Evolutionary conservation across 139 green algal genomes (phyloP), one percentile per base, ranked within the genome.

Genomic region (Haematococcus lacustris): DNA sequence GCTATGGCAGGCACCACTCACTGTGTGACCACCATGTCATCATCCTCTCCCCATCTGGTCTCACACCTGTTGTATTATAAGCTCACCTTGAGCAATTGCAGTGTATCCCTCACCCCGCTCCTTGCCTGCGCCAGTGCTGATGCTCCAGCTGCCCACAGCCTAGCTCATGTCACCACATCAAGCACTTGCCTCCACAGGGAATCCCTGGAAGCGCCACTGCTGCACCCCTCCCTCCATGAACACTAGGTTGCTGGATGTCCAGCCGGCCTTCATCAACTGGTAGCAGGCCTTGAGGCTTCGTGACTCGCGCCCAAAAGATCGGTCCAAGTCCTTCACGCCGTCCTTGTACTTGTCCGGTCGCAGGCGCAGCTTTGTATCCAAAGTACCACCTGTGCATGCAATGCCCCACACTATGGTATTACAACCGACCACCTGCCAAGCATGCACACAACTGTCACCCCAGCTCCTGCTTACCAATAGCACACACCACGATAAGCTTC

Each of bases 271-370:
- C 66, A 37, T 40, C 26, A 93, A 71, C 74, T 94, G 87, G 65
- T 91, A 90, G 51, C 81, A 88, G 3, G 85, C 90, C 76, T 95
- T 95, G 57, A 95, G 82, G 23, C 78, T 87, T 51, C 90, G 79
- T 5, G 77, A 82, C 78, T 95, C 90, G 1, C 88, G 68, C 5
- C 89, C 89, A 80, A 94, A 95, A 0, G 68, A 50, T 25, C 89
- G 71, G 47, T 95, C 90, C 21, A 82, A 82, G 75, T 94, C 89
- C 17, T 75, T 41, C 41, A 79, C 79, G 67, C 74, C 71, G 30
- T 82, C 76, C 57, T 80, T 79, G 28, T 68, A 76, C 66, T 84
- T 87, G 66, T 81, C 70, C 51, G 75, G 75, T 1, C 70, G 64
- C 41, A 83, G 68, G 34, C 70, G 33, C 38, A 89, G 68, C 59